These are phyloP conservation scores for Nephelium lappaceum DNA, from an alignment of 345 rosid genomes.

Conservation along the genomic window DNA sequence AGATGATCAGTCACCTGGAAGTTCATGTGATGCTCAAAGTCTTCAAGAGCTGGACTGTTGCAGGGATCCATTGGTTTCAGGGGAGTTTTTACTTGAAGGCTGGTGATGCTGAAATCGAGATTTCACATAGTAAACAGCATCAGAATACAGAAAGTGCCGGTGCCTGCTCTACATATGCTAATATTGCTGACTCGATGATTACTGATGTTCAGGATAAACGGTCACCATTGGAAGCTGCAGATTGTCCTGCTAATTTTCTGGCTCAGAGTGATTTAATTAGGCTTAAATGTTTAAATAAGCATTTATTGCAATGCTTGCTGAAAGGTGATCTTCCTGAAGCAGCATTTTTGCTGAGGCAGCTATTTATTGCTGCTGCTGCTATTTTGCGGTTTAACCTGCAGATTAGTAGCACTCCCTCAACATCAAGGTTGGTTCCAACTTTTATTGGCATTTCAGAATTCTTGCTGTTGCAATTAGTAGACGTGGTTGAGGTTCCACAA, in stretches of 20 bases:
- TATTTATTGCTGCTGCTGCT: constrained; percentile 70
- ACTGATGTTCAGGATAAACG: constrained; percentile 7
- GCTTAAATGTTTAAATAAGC: constrained; percentile 36
- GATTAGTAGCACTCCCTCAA: constrained; percentile 35
- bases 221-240: constrained; percentile 28
- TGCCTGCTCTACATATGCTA: constrained; percentile 22
- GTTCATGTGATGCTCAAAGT: constrained; percentile 31
- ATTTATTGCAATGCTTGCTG: constrained; percentile 50
- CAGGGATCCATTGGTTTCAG: constrained; percentile 16
- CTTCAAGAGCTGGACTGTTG: constrained; percentile 18
- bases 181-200: constrained; percentile 25
- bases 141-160: constrained; percentile 14
- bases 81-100: constrained; percentile 18
- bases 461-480: constrained; percentile 62
- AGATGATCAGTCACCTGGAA: constrained; percentile 35
- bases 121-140: constrained; percentile 13
- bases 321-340: constrained; percentile 58
- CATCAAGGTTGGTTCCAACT: constrained; percentile 46
- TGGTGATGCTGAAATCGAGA: constrained; percentile 7
- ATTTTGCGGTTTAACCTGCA: constrained; percentile 65
- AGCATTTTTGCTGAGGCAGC: constrained; percentile 71
- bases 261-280: constrained; percentile 34
- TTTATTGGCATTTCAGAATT: constrained; percentile 51
- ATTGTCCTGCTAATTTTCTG: constrained; percentile 34
- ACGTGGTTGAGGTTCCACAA: constrained; percentile 40